A percentile compares a stretch with the other conserved stretches of the same genome.
These are phyloP conservation scores for Starmera dryadoides DNA, from an alignment of 805 yeast species.

Conservation along the genomic window DNA sequence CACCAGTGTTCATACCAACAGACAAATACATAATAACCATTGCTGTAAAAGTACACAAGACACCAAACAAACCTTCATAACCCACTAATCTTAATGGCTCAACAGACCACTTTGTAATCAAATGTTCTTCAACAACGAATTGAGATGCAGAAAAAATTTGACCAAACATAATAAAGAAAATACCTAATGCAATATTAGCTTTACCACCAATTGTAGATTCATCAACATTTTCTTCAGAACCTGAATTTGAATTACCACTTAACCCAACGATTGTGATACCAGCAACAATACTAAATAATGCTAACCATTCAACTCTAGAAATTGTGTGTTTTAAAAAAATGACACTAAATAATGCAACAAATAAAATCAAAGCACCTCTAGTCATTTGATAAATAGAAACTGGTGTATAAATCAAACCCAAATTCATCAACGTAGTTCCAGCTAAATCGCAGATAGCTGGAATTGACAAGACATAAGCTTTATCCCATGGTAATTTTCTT, in stretches of 20 bases:
- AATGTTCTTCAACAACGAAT: conserved; percentile 71
- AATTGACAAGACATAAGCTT: conserved; percentile 35
- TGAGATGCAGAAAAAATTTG: conserved; percentile 68
- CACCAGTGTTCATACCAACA: conserved; percentile 30
- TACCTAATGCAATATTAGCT: conserved; percentile 43
- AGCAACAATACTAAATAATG: conserved; percentile 52
- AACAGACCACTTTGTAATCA: conserved; percentile 44
- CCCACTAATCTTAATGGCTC: conserved; percentile 64
- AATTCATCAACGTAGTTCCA: conserved; percentile 69
- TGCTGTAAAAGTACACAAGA: conserved; percentile 31
- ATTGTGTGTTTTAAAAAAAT: conserved; percentile 50
- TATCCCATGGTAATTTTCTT: conserved; percentile 8
- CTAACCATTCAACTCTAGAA: conserved; percentile 58
- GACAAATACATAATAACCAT: conserved; percentile 38
- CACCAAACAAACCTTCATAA: conserved; percentile 67
- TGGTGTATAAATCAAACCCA: conserved; percentile 69
- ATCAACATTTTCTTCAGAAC: neutral
- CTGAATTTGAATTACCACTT: conserved; percentile 42
- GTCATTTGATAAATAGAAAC: conserved; percentile 83
- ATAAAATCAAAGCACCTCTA: conserved; percentile 69
- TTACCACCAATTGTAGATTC: conserved; percentile 3
- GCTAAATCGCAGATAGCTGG: conserved; percentile 68
- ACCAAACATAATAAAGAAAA: conserved; percentile 49
- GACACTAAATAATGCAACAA: conserved; percentile 68
- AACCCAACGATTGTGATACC: conserved; percentile 72